Evolutionary conservation across 345 rosid species (phyloP), one percentile per base, ranked within the genome.

Genomic region (Gossypium arboreum): DNA sequence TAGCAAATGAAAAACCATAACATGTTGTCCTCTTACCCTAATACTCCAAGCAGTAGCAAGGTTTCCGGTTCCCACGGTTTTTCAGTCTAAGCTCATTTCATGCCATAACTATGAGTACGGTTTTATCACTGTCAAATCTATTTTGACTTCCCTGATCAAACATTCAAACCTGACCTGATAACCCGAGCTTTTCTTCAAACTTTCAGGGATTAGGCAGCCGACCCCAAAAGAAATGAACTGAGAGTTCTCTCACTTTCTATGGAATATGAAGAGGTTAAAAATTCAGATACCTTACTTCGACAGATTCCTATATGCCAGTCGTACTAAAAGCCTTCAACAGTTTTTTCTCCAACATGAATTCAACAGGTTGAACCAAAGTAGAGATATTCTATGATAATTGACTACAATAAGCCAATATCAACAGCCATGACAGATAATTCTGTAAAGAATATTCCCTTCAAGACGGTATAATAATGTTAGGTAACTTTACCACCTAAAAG

Each of bases 351-450:
- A 57, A 51, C 43, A 41, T 25, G 48, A 74, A 71, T 27, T 69
- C 82, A 78, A 61, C 75, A 9, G 74, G 75, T 55, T 74, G 76
- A 60, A 57, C 50, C 34, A 78, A 74, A 34, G 63, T 22, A 41
- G 64, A 64, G 68, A 73, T 45, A 76, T 72, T 54, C 69, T 61
- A 54, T 47, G 57, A 15, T 29, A 44, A 25, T 66, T 16, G 48
- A 72, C 68, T 77, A 75, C 25, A 69, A 69, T 15, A 55, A 47
- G 79, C 60, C 29, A 51, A 34, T 67, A 68, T 58, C 75, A 76
- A 54, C 45, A 73, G 79, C 58, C 65, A 78, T 17, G 48, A 34
- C 48, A 52, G 62, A 44, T 13, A 79, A 60, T 15, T 24, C 71
- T 56, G 72, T 55, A 29, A 76, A 72, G 60, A 41, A 63, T 39